Base-by-base conservation (phyloP, 768 basidiomycete genomes). In the Phylloporus rhodoxanthus region DNA sequence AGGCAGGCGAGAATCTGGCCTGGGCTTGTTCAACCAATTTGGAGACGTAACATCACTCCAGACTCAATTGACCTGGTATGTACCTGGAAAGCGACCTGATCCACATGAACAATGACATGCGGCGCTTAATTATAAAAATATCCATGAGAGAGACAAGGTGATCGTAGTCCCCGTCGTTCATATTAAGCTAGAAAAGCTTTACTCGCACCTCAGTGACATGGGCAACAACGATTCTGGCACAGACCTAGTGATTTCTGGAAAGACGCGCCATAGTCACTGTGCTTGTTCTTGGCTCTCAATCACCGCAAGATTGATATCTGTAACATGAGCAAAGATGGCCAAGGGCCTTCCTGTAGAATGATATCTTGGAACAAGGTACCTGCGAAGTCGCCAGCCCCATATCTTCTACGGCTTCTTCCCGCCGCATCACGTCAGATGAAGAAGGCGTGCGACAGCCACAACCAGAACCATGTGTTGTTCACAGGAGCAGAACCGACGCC, bases 401-500 rank as follows among this genome's bases (percentile, higher is more conserved):
- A 33, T 43, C 44, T 26, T 14, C 53, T 42, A 36, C 42, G 45
- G 39, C 38, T 47, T 50, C 58, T 59, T 53, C 50, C 41, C 38
- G 43, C 43, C 10, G 54, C 44, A 38, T 44, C 44, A 50, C 37
- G 30, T 48, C 50, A 52, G 11, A 58, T 29, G 47, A 55, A 47
- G 57, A 53, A 59, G 53, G 33, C 43, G 20, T 29, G 47, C 34
- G 17, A 33, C 40, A 33, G 43, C 36, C 45, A 51, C 49, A 30
- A 50, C 47, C 28, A 43, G 42, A 45, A 47, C 43, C 9, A 26
- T 36, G 21, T 17, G 7, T 37, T 20, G 38, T 44, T 29, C 55
- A 53, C 33, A 62, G 51, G 63, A 44, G 57, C 30, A 52, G 52
- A 56, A 46, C 46, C 25, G 44, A 49, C 53, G 46, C 63, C 60